Evolutionary conservation across 176 grass and related monocot genomes (phyloP).

Genomic region (Typha latifolia): DNA sequence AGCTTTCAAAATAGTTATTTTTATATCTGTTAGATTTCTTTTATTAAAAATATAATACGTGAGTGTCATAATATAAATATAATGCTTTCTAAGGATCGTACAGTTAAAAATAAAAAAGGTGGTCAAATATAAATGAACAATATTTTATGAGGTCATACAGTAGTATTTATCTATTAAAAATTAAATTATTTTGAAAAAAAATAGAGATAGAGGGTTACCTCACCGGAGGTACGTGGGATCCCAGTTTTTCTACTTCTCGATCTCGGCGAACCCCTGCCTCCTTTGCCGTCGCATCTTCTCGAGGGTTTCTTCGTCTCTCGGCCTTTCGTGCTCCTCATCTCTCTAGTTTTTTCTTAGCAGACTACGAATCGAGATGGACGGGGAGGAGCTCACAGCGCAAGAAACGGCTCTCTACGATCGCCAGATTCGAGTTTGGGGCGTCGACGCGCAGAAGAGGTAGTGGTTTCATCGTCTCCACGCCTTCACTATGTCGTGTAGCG

Average conservation of each 20-base stretch:
- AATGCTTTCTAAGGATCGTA: too few species aligned
- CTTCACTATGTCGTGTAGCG: too few species aligned
- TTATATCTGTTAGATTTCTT: too few species aligned
- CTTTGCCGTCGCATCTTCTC: not conserved
- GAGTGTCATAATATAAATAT: too few species aligned
- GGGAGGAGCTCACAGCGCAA: constrained; percentile 79
- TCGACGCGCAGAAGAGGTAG: constrained; percentile 95
- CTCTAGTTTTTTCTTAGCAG: not conserved
- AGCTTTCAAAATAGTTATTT: too few species aligned
- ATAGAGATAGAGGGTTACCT: not conserved
- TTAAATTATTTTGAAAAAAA: too few species aligned
- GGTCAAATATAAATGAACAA: too few species aligned
- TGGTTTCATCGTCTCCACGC: not conserved
- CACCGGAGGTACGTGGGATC: not conserved
- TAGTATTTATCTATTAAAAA: too few species aligned
- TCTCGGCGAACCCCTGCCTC: not conserved
- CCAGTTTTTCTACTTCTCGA: not conserved
- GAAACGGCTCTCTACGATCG: constrained; percentile 96
- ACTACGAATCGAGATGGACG: not conserved
- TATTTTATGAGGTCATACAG: too few species aligned
- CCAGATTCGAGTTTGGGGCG: constrained; percentile 96
- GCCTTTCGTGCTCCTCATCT: not conserved
- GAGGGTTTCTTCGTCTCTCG: not conserved
- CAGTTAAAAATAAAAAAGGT: too few species aligned
- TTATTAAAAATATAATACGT: too few species aligned